These are phyloP conservation scores for Penicillium lagena DNA, from an alignment of 495 filamentous ascomycete genomes.

Conservation along the genomic window DNA sequence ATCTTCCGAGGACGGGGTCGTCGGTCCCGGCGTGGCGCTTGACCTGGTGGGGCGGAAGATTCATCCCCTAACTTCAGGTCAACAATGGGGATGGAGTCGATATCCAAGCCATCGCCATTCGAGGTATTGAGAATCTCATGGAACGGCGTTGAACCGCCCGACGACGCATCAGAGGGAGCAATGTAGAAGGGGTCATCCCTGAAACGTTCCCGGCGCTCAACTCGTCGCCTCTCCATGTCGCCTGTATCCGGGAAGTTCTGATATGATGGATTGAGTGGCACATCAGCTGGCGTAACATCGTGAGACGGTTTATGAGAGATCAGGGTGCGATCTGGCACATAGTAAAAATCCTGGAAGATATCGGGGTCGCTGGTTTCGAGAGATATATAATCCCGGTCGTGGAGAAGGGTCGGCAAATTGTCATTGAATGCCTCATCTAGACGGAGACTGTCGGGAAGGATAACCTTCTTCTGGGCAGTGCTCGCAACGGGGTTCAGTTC, in stretches of 20 bases:
- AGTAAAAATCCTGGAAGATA: conserved; percentile 65
- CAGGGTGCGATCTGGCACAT: conserved; percentile 30
- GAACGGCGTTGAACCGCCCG: conserved; percentile 58
- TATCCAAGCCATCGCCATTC: conserved; percentile 70
- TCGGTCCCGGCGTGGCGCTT: conserved; percentile 12
- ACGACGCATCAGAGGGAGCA: conserved; percentile 39
- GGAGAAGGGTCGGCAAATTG: conserved; percentile 59
- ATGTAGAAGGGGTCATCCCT: conserved; percentile 97
- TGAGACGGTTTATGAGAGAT: conserved; percentile 25
- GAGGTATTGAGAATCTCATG: conserved; percentile 62
- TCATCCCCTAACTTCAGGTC: conserved; percentile 65
- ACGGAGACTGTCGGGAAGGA: conserved; percentile 64
- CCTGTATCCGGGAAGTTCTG: conserved; percentile 54
- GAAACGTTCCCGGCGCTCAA: conserved; percentile 70
- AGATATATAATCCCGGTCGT: conserved; percentile 1
- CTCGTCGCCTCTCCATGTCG: conserved; percentile 54
- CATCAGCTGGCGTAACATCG: conserved; percentile 8
- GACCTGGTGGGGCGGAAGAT: conserved; percentile 1
- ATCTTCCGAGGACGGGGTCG: conserved; percentile 38
- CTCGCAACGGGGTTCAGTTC: conserved; percentile 87
- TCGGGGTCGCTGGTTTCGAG: conserved; percentile 1
- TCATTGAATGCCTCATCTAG: conserved; percentile 75
- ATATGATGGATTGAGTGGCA: conserved; percentile 45
- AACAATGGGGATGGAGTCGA: conserved; percentile 94
- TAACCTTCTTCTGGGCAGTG: conserved; percentile 81